Evolutionary conservation across 352 stramenopile genomes (phyloP), one percentile per base, ranked within the genome.

Genomic region (Thraustotheca clavata): DNA sequence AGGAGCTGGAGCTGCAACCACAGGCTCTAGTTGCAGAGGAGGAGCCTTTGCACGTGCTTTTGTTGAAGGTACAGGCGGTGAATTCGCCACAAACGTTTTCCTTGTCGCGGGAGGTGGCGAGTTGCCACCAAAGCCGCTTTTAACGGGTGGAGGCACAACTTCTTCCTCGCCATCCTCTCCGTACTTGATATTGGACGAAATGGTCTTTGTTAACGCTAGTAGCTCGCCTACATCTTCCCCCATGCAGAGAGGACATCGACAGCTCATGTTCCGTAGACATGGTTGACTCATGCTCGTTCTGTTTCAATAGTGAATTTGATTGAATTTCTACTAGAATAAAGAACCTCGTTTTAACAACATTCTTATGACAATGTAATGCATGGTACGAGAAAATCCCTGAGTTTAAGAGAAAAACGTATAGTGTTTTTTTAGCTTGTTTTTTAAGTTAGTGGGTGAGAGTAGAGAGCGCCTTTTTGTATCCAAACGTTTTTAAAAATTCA

Each of bases 261-360:
- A 94, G 68, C 76, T 94, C 79, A 91, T 89, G 70, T 86, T 93
- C 60, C 86, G 83, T 36, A 93, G 72, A 49, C 86, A 94, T 73
- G 55, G 55, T 29, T 62, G 55, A 22, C 55, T 62, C 55, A 62
- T 62, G 34, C 14, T 62, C 39, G 39, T 47, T n/a, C n/a, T n/a
- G n/a, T n/a, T n/a, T n/a, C n/a, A n/a, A n/a, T n/a, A n/a, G n/a
- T n/a, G n/a, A n/a, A n/a, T n/a, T n/a, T n/a, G n/a, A n/a, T n/a
- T n/a, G n/a, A n/a, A n/a, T n/a, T n/a, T n/a, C n/a, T n/a, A n/a
- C n/a, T n/a, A n/a, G n/a, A n/a, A n/a, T n/a, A n/a, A n/a, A n/a
- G n/a, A n/a, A n/a, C n/a, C n/a, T n/a, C n/a, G n/a, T n/a, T n/a
- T n/a, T n/a, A n/a, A n/a, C n/a, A n/a, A n/a, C n/a, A n/a, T n/a